Evolutionary conservation across 2,329 filamentous ascomycete species (phyloP), one percentile per base, ranked within the genome.

Genomic region (Fusarium virguliforme): DNA sequence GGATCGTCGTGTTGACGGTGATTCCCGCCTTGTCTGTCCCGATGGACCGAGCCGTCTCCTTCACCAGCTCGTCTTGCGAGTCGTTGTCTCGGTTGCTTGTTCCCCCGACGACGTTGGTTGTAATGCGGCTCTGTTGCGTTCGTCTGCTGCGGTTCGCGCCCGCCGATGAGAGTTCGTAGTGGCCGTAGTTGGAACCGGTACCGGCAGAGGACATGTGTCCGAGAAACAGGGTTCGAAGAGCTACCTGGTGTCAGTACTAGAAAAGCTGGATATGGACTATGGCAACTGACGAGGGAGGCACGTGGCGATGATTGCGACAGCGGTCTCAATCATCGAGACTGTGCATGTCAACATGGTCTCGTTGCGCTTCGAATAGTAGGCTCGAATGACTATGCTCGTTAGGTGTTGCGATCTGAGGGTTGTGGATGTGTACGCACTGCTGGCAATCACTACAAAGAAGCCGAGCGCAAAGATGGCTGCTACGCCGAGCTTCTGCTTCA

Each of bases 271-370:
- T 30, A 0, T 9, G 6, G 1, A 6, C 1, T 43, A 10, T 43
- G 5, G 2, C 1, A 12, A 60, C 75, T 4, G 54, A 78, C 76
- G 75, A 32, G 81, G 81, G 1, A 82, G 78, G n/a, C 79, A 82
- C 3, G 79, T 76, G 2, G 80, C 80, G 9, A 83, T 82, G 35
- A 83, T 82, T 1, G 82, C 80, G 8, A 83, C 78, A 4, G 80
- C 72, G 0, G 79, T 79, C 57, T 81, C 79, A n/a, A 81, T 72
- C 79, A 81, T 81, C 4, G 78, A 80, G 18, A 81, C 79, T 1
- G 79, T 81, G 64, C 79, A 81, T 3, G 79, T 81, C 37, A 81
- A 55, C 79, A 81, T 81, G 1, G 78, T 80, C 60, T 80, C 77
- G 57, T 78, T 77, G 4, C 70, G 70, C 58, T 77, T 77, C 0